phyloP scores from a whole-genome alignment of 2,329 filamentous ascomycete genomes.

The Cordyceps farinosa region DNA sequence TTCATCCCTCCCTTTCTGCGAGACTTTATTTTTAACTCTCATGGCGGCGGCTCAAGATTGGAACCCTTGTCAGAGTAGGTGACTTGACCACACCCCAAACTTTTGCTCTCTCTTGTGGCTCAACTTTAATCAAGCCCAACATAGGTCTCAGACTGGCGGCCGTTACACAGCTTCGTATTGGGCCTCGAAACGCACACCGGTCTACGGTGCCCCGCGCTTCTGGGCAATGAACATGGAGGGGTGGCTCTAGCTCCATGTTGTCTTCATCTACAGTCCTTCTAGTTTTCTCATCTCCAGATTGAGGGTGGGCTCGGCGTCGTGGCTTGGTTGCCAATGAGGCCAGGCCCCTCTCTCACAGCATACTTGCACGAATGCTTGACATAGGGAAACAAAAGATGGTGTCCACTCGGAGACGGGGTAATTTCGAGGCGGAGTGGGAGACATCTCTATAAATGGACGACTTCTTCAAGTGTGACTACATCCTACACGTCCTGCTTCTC shows the following conservation, averaged over 20 bases:
- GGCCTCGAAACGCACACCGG: background rate
- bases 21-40: background rate
- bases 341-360: background rate
- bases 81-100: too few species aligned
- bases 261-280: background rate
- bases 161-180: background rate
- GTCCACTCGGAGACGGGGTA: background rate
- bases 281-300: slow-evolving; percentile 1
- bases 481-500: background rate
- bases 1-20: background rate
- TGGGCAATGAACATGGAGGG: background rate
- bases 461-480: background rate
- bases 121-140: too few species aligned
- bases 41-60: too few species aligned
- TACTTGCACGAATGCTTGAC: background rate
- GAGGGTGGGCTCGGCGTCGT: background rate
- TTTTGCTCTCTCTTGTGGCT: too few species aligned
- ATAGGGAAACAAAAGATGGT: slow-evolving; percentile 3
- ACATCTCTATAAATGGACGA: slow-evolving; percentile 2
- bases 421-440: background rate
- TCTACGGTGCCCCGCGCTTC: background rate
- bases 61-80: too few species aligned
- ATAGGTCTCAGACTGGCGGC: background rate
- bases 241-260: background rate
- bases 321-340: background rate